Percentiles rank a stretch among this genome's conserved stretches.
Conservation (phyloP, 176 grass and related monocot genomes). For the Rhynchospora pubera region DNA sequence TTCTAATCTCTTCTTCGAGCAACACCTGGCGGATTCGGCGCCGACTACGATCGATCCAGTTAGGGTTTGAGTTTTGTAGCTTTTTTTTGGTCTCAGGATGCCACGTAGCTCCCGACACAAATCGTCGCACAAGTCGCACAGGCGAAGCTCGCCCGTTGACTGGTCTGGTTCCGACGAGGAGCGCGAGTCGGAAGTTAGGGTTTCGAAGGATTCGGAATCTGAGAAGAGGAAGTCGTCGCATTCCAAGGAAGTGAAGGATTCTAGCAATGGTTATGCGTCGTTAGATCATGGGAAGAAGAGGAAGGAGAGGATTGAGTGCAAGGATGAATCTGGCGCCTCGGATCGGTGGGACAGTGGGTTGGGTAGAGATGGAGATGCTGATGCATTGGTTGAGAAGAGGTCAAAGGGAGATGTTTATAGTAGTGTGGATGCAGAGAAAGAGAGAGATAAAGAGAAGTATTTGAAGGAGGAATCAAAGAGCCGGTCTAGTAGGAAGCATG, state of each 20-base stretch:
- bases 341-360: conserved; percentile 87
- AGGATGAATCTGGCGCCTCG: conserved; percentile 44
- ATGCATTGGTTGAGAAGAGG: conserved; percentile 62
- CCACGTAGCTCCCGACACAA: conserved; percentile 79
- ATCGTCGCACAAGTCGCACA: conserved; percentile 76
- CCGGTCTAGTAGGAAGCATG: conserved; percentile 39
- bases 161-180: conserved; percentile 78
- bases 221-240: conserved; percentile 61
- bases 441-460: conserved; percentile 49
- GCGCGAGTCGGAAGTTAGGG: conserved; percentile 45
- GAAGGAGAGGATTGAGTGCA: conserved; percentile 62
- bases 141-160: conserved; percentile 56
- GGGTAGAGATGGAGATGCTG: conserved; percentile 25
- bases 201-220: conserved; percentile 70
- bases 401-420: conserved; percentile 57
- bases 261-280: conserved; percentile 45
- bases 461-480: conserved; percentile 55
- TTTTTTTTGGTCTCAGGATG: conserved; percentile 37
- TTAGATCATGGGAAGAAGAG: conserved; percentile 77
- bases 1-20: background rate
- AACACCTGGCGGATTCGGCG: conserved; percentile 14
- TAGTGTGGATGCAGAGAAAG: conserved; percentile 46
- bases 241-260: conserved; percentile 35
- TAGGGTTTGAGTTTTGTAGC: conserved; percentile 20
- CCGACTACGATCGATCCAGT: background rate